Conservation (phyloP, 345 rosid genomes). For the Sonneratia alba region DNA sequence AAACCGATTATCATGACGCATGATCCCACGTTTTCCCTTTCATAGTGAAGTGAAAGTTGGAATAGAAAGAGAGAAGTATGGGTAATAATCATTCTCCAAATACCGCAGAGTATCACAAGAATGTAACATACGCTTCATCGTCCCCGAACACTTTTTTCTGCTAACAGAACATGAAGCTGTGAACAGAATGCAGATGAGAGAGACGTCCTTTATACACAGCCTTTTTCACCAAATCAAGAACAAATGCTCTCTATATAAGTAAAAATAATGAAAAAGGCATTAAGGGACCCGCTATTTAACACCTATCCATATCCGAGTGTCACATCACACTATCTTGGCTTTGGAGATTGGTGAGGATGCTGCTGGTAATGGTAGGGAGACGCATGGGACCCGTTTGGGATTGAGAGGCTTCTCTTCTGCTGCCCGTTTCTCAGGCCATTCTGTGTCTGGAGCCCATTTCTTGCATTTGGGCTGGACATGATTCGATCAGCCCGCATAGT, state of each 20-base stretch:
- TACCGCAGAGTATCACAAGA: background rate
- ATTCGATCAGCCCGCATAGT: constrained; percentile 13
- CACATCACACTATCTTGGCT: constrained; percentile 40
- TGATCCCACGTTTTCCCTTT: background rate
- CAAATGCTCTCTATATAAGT: background rate
- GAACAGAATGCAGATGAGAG: too few species aligned
- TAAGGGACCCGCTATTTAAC: background rate
- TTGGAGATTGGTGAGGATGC: constrained; percentile 53
- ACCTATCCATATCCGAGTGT: background rate
- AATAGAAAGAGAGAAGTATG: constrained; percentile 6
- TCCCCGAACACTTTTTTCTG: background rate
- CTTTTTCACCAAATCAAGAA: background rate
- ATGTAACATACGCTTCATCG: background rate
- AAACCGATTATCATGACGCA: background rate
- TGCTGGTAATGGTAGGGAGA: constrained; percentile 54
- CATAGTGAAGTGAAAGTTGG: background rate
- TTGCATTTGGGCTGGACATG: constrained; percentile 13
- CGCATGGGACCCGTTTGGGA: constrained; percentile 66
- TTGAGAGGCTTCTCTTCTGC: constrained; percentile 27
- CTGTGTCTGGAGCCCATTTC: constrained; percentile 15
- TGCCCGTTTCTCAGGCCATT: constrained; percentile 21
- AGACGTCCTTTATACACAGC: background rate
- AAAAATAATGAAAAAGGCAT: background rate
- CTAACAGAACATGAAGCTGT: background rate
- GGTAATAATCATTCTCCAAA: background rate